phyloP scores from a whole-genome alignment of 2,329 filamentous ascomycete species.

The Fusarium newnesense region DNA sequence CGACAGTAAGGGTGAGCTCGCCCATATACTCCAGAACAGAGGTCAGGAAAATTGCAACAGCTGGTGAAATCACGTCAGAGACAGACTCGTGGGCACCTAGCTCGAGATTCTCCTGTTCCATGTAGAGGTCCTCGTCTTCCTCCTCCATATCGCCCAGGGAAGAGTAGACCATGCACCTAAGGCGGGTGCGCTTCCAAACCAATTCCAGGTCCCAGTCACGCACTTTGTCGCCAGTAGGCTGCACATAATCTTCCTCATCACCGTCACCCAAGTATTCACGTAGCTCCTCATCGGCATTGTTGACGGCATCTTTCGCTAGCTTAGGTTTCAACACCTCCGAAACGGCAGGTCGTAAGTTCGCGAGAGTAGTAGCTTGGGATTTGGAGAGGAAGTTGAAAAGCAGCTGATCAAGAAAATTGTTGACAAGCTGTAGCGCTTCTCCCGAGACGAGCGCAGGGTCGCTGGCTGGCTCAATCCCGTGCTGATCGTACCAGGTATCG shows the following conservation, averaged over 20 bases:
- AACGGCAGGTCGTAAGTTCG: constrained; percentile 82
- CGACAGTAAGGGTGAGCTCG: constrained; percentile 88
- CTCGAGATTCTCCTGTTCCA: constrained; percentile 80
- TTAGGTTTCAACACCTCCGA: constrained; percentile 89
- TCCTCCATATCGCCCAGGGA: constrained; percentile 97
- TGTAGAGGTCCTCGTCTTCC: constrained; percentile 91
- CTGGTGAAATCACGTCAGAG: constrained; percentile 81
- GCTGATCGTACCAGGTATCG: constrained; percentile 75
- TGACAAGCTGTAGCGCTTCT: constrained; percentile 80
- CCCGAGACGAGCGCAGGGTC: constrained; percentile 79
- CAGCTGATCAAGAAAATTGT: constrained; percentile 92
- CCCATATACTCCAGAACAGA: constrained; percentile 94
- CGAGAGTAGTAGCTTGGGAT: constrained; percentile 80
- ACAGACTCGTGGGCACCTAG: constrained; percentile 65
- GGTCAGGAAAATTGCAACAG: constrained; percentile 94
- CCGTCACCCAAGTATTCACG: constrained; percentile 85
- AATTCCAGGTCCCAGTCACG: constrained; percentile 89
- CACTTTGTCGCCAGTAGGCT: constrained; percentile 60
- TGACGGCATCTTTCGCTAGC: constrained; percentile 85
- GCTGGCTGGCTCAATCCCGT: constrained; percentile 71
- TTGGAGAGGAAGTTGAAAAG: constrained; percentile 89
- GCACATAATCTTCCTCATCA: constrained; percentile 76
- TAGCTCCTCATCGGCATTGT: constrained; percentile 86
- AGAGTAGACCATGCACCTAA: constrained; percentile 98
- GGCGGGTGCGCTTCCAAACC: constrained; percentile 90